These are phyloP conservation scores for Talaromyces sp. DNA, from an alignment of 2,329 filamentous ascomycete species.

Conservation along the genomic window DNA sequence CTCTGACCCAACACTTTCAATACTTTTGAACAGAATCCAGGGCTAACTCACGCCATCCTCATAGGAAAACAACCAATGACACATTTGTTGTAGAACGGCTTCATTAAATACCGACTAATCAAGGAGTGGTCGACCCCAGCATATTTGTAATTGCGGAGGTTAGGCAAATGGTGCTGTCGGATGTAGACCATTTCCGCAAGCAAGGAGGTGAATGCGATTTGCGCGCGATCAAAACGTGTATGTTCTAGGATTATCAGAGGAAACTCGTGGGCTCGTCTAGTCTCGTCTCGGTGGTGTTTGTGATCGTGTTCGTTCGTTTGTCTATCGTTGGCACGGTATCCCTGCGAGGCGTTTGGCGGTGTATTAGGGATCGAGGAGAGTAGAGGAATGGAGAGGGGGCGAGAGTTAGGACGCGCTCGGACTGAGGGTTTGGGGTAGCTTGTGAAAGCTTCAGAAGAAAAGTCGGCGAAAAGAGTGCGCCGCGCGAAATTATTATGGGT, in stretches of 20 bases:
- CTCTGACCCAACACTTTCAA: not conserved
- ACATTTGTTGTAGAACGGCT: constrained; percentile 95
- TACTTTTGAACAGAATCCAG: constrained; percentile 2
- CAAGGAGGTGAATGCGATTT: not conserved
- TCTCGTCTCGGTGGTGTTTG: not conserved
- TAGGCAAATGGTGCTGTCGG: constrained; percentile 83
- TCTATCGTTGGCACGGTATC: no score
- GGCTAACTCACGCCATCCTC: constrained; percentile 75
- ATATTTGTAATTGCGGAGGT: constrained; percentile 95
- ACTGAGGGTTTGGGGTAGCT: constrained; percentile 2
- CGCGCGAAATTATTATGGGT: constrained; percentile 1
- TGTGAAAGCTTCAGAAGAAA: not conserved
- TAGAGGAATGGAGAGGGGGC: not conserved
- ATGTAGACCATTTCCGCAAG: constrained; percentile 83
- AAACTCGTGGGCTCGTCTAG: no score
- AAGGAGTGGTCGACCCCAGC: constrained; percentile 87
- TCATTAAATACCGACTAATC: constrained; percentile 87
- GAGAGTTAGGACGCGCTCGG: constrained; percentile 1
- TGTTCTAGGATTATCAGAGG: no score
- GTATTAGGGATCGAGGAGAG: not conserved
- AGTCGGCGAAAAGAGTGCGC: not conserved
- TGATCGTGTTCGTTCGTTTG: not conserved
- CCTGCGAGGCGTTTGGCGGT: no score
- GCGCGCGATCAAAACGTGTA: no score
- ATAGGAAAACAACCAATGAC: constrained; percentile 95